A percentile compares a stretch with the other conserved stretches of the same genome.
phyloP scores from a whole-genome alignment of 805 yeast genomes.

The Suhomyces sp. region DNA sequence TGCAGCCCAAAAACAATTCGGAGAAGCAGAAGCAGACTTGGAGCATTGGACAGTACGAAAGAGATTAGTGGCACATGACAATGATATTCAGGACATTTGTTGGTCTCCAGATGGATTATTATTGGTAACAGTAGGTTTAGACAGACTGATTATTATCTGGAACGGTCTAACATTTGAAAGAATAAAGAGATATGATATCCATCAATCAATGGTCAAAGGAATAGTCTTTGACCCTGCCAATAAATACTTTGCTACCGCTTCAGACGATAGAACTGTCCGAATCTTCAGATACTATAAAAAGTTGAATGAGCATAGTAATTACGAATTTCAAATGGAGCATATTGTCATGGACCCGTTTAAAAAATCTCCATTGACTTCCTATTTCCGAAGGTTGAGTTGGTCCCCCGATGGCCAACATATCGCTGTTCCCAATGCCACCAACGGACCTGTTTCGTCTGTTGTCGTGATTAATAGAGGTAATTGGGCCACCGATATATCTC shows the following conservation, averaged over 20 bases:
- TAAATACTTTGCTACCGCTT: slow-evolving; percentile 94
- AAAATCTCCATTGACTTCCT: slow-evolving; percentile 88
- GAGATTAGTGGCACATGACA: slow-evolving; percentile 93
- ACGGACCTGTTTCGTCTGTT: slow-evolving; percentile 77
- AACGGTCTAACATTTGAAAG: slow-evolving; percentile 89
- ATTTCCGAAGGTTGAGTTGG: slow-evolving; percentile 85
- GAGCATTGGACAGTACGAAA: slow-evolving; percentile 96
- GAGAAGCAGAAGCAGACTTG: slow-evolving; percentile 64
- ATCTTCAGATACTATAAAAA: slow-evolving; percentile 79
- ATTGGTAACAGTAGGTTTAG: slow-evolving; percentile 91
- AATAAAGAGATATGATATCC: slow-evolving; percentile 85
- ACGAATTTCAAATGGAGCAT: slow-evolving; percentile 84
- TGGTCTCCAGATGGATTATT: slow-evolving; percentile 96
- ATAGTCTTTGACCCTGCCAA: slow-evolving; percentile 97
- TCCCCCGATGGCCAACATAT: slow-evolving; percentile 87
- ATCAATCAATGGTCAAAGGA: slow-evolving; percentile 94
- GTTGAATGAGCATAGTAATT: slow-evolving; percentile 53
- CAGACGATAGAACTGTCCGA: slow-evolving; percentile 91
- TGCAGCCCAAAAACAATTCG: slow-evolving; percentile 60
- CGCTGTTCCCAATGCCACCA: slow-evolving; percentile 83
- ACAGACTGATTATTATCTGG: slow-evolving; percentile 91
- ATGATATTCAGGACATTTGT: slow-evolving; percentile 95
- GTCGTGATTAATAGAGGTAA: slow-evolving; percentile 72
- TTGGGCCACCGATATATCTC: slow-evolving; percentile 74
- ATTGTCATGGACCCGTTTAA: slow-evolving; percentile 81